Conservation (phyloP, 176 grass and related monocot genomes). For the Oryza officinalis region DNA sequence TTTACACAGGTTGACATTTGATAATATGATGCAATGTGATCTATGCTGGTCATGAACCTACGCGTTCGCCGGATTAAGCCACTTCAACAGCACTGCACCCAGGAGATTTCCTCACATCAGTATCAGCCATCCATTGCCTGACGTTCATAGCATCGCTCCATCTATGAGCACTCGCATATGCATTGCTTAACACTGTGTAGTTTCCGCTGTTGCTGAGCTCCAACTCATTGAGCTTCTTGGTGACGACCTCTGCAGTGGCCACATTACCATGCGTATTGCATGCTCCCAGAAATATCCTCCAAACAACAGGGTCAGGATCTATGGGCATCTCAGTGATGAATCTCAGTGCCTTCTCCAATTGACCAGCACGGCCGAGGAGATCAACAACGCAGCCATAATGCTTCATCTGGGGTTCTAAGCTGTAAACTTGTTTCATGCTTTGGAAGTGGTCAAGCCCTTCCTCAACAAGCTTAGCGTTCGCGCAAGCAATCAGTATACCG, state of each 20-base stretch:
- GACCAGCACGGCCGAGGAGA: constrained; percentile 48
- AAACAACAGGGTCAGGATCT: constrained; percentile 43
- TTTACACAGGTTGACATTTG: not conserved
- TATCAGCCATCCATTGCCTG: constrained; percentile 31
- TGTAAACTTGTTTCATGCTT: constrained; percentile 46
- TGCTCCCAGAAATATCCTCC: constrained; percentile 54
- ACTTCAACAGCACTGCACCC: constrained; percentile 42
- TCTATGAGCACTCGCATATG: constrained; percentile 43
- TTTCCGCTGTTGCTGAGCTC: constrained; percentile 49
- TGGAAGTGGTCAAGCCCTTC: constrained; percentile 47
- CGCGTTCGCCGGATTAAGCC: not conserved
- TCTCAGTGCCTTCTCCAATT: constrained; percentile 34
- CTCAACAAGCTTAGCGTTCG: constrained; percentile 32
- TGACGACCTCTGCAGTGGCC: constrained; percentile 38
- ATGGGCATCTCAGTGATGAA: constrained; percentile 50
- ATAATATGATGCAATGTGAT: not conserved
- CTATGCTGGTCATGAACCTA: not conserved
- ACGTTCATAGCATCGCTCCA: constrained; percentile 43
- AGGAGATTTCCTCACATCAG: constrained; percentile 40
- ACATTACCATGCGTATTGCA: constrained; percentile 48
- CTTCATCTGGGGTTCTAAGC: constrained; percentile 52
- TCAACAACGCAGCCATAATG: constrained; percentile 50
- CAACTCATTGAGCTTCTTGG: constrained; percentile 39
- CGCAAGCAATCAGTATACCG: constrained; percentile 46
- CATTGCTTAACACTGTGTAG: constrained; percentile 44